phyloP scores from a whole-genome alignment of 495 filamentous ascomycete genomes.

The Penicillium manginii region DNA sequence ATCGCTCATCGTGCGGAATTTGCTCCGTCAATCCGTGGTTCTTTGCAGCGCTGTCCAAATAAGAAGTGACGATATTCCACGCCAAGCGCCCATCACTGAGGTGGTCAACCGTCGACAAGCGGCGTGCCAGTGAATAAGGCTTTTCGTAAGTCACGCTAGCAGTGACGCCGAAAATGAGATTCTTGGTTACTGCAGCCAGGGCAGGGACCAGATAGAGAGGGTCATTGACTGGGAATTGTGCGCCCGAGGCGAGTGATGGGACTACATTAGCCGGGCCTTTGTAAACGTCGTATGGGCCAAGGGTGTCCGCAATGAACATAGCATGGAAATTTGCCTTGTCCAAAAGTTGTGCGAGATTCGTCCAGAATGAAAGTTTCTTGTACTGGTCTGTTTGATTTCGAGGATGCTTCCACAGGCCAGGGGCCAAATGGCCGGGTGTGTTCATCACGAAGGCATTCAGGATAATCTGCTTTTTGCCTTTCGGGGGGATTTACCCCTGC shows the following conservation, averaged over 20 bases:
- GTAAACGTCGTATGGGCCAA: conserved; percentile 40
- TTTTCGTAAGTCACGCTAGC: conserved; percentile 59
- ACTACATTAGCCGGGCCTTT: conserved; percentile 35
- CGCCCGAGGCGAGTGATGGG: conserved; percentile 32
- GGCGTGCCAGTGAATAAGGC: conserved; percentile 60
- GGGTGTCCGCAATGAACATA: conserved; percentile 62
- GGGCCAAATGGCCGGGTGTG: conserved; percentile 58
- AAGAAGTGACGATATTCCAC: conserved; percentile 66
- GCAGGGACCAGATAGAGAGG: conserved; percentile 54
- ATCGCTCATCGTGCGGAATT: conserved; percentile 59
- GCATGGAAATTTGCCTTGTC: conserved; percentile 64
- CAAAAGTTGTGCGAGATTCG: conserved; percentile 57
- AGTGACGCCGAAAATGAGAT: conserved; percentile 57
- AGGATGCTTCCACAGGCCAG: conserved; percentile 60
- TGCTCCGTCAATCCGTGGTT: conserved; percentile 57
- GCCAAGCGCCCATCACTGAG: conserved; percentile 58
- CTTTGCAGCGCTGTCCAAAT: conserved; percentile 59
- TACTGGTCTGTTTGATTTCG: conserved; percentile 56
- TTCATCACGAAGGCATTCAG: conserved; percentile 63
- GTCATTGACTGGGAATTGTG: conserved; percentile 43
- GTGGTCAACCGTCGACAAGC: conserved; percentile 63
- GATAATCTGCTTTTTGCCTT: conserved; percentile 55
- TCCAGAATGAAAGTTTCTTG: conserved; percentile 58
- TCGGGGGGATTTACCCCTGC: background rate
- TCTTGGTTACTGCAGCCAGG: conserved; percentile 61